Base-by-base conservation (phyloP, 2,329 filamentous ascomycete genomes). In the Paraphaeosphaeria minitans region DNA sequence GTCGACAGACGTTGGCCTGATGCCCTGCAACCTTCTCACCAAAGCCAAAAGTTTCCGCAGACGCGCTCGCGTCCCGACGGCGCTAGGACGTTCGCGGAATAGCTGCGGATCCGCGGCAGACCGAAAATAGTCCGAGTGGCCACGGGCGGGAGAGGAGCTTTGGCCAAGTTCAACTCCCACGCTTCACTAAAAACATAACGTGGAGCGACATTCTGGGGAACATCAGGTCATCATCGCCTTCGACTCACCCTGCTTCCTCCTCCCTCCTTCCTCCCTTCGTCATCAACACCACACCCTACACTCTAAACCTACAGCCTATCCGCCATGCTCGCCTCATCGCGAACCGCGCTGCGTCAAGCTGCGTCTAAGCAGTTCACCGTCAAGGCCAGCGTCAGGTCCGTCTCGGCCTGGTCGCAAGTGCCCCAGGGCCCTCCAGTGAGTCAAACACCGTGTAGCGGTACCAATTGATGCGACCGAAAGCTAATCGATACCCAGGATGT, bases 391-490 rank as follows among this genome's bases (percentile, higher is more conserved):
- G 77, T 82, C 65, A 82, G 86, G 75, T 85, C 88, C 71, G 88
- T 87, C 69, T 97, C 93, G 61, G 91, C 90, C 68, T 98, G 94
- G 93, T 87, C 91, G 75, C 90, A 91, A 74, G 92, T 98, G 56
- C 89, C 92, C 68, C 92, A 97, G 82, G 94, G 94, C 65, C 94
- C 94, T 86, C 93, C 94, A 76, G 93, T 95, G 87, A 81, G 90
- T 86, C 54, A 46, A 61, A 56, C 27, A 45, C 31, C 48, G 47
- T 42, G 57, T 48, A 39, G 37, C 47, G 22, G 5, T 12, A 31
- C 19, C 58, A 67, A 69, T 66, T 60, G 64, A 35, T 2, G 14
- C 16, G 22, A 35, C 39, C 42, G 27, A 33, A 54, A 63, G 60
- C 68, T 75, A 63, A 74, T 56, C n/a, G 42, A 19, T 27, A 3